phyloP scores from a whole-genome alignment of 1,139 yeast species.

The Diutina neorugosa region DNA sequence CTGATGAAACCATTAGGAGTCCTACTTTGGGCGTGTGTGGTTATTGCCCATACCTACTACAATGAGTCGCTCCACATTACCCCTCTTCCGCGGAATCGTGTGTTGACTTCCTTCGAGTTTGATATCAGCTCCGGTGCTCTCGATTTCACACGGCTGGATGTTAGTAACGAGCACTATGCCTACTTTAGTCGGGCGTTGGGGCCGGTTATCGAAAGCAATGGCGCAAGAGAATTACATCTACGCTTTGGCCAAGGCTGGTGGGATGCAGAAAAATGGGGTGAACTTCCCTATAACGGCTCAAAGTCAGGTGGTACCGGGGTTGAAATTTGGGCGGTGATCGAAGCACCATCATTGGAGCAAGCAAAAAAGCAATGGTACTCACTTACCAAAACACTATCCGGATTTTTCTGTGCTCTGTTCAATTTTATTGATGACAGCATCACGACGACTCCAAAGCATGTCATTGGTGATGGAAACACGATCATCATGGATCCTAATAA shows the following conservation, averaged over 20 bases:
- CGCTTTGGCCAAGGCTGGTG: conserved; percentile 93
- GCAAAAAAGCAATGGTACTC: conserved; percentile 61
- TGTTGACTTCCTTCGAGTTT: conserved; percentile 61
- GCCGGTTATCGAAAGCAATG: conserved; percentile 57
- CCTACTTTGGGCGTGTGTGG: neutral
- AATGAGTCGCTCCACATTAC: conserved; percentile 46
- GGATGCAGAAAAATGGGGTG: conserved; percentile 87
- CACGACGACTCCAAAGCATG: conserved; percentile 57
- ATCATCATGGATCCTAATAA: conserved; percentile 25
- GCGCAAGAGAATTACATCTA: conserved; percentile 66
- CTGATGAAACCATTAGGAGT: neutral
- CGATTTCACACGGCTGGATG: conserved; percentile 20
- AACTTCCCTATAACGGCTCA: conserved; percentile 59
- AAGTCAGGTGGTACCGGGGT: conserved; percentile 91
- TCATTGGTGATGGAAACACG: conserved; percentile 6
- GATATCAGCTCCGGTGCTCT: conserved; percentile 38
- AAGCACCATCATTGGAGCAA: conserved; percentile 40
- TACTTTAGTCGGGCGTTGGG: conserved; percentile 75
- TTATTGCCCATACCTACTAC: conserved; percentile 16
- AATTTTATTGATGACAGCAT: conserved; percentile 74
- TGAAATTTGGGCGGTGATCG: conserved; percentile 81
- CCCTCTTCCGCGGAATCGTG: conserved; percentile 61
- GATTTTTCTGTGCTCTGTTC: conserved; percentile 89
- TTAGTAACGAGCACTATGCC: conserved; percentile 13
- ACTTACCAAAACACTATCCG: conserved; percentile 69